A percentile compares a stretch with the other conserved stretches of the same genome.
Conservation (phyloP, 129 eudicot species). For the Centaurea solstitialis region DNA sequence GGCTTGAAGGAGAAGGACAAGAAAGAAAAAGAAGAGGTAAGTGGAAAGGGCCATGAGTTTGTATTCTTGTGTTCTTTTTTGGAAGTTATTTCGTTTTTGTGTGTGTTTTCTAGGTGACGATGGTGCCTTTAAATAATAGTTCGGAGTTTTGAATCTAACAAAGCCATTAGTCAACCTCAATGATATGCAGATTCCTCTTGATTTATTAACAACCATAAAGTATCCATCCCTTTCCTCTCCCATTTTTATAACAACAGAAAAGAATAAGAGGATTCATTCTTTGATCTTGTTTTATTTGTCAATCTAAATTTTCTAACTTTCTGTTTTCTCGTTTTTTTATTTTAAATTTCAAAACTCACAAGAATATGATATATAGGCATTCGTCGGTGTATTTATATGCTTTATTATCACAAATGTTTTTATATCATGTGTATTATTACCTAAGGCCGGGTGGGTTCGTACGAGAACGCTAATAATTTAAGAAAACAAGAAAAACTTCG, state of each 20-base stretch:
- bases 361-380: too few species aligned
- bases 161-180: neutral
- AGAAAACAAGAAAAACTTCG: too few species aligned
- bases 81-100: neutral
- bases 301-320: neutral
- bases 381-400: neutral
- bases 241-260: neutral
- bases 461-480: too few species aligned
- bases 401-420: too few species aligned
- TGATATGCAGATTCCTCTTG: neutral
- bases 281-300: neutral
- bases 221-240: neutral
- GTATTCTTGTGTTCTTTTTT: too few species aligned
- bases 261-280: neutral
- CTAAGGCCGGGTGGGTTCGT: too few species aligned
- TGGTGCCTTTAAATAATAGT: neutral
- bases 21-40: conserved; percentile 1
- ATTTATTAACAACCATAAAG: too few species aligned
- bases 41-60: neutral
- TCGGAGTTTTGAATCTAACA: neutral
- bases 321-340: too few species aligned
- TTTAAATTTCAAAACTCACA: too few species aligned
- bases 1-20: neutral
- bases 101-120: neutral
- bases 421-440: neutral